These are phyloP conservation scores for Craterostigma plantagineum DNA, from an alignment of 257 asterid species.

Conservation along the genomic window DNA sequence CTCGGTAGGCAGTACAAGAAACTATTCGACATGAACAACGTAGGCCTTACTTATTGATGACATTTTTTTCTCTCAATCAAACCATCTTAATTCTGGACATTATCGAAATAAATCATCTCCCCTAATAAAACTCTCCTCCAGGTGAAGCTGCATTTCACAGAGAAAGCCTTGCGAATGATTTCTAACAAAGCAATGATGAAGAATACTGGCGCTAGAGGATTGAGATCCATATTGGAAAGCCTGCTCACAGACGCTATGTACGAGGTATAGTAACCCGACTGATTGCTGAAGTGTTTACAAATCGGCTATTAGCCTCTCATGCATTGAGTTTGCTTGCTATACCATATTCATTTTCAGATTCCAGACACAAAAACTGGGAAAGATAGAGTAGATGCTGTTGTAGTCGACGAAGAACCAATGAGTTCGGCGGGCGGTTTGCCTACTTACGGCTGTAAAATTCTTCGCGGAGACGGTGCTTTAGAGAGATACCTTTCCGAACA, in stretches of 20 bases:
- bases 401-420: slow-evolving; percentile 62
- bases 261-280: too few species aligned
- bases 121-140: slow-evolving; percentile 11
- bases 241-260: slow-evolving; percentile 96
- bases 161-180: slow-evolving; percentile 70
- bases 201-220: slow-evolving; percentile 93
- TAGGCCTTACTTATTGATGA: too few species aligned
- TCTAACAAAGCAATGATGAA: slow-evolving; percentile 75
- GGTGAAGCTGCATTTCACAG: slow-evolving; percentile 85
- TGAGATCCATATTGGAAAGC: slow-evolving; percentile 76
- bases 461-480: slow-evolving; percentile 65
- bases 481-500: slow-evolving; percentile 35
- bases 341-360: slow-evolving; percentile 31
- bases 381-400: slow-evolving; percentile 66
- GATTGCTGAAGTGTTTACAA: too few species aligned
- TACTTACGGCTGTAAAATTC: slow-evolving; percentile 64
- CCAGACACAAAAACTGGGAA: slow-evolving; percentile 84
- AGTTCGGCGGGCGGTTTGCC: slow-evolving; percentile 22
- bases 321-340: too few species aligned
- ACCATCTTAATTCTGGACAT: background rate
- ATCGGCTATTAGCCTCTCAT: too few species aligned
- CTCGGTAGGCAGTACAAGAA: slow-evolving; percentile 90
- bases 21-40: slow-evolving; percentile 93
- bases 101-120: background rate
- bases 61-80: too few species aligned